A percentile compares a stretch with the other conserved stretches of the same genome.
Conservation (phyloP, 805 yeast genomes). For the Sugiyamaella qingdaonensis region DNA sequence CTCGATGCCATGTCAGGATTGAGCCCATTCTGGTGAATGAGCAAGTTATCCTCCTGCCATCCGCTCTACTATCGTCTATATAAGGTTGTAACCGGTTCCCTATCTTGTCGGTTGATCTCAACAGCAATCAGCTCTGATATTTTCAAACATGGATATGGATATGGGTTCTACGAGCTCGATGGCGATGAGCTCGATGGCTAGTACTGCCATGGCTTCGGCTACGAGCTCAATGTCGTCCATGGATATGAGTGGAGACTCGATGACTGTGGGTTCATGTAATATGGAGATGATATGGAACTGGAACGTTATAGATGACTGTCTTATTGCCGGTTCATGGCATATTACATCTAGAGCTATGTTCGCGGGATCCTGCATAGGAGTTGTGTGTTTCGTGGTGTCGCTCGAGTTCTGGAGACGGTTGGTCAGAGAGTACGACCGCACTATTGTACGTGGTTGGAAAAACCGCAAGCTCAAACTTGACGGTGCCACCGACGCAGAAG, state of each 20-base stretch:
- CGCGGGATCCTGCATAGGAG: constrained; percentile 75
- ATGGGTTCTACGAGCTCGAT: constrained; percentile 14
- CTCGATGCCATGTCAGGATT: no score
- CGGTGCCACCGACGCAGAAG: constrained; percentile 1
- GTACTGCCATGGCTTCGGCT: constrained; percentile 9
- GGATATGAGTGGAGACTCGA: constrained; percentile 17
- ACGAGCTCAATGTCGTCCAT: constrained; percentile 12
- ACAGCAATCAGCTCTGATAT: not conserved
- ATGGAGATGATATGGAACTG: constrained; percentile 67
- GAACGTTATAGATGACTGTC: constrained; percentile 64
- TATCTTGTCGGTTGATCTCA: no score
- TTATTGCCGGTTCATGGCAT: constrained; percentile 61
- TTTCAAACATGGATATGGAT: not conserved
- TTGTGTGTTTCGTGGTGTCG: constrained; percentile 52
- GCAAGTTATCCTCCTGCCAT: not conserved
- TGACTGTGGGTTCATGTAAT: constrained; percentile 30
- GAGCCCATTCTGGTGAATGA: not conserved
- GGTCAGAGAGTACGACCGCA: constrained; percentile 42
- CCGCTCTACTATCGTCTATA: not conserved
- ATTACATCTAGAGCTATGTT: constrained; percentile 54
- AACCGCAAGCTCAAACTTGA: constrained; percentile 1
- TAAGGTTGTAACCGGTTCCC: no score
- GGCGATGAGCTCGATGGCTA: constrained; percentile 7
- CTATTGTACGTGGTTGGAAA: constrained; percentile 24
- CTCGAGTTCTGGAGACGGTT: constrained; percentile 56